A percentile compares a stretch with the other conserved stretches of the same genome.
phyloP scores from a whole-genome alignment of 768 basidiomycete genomes.

The Chalciporus chontae region DNA sequence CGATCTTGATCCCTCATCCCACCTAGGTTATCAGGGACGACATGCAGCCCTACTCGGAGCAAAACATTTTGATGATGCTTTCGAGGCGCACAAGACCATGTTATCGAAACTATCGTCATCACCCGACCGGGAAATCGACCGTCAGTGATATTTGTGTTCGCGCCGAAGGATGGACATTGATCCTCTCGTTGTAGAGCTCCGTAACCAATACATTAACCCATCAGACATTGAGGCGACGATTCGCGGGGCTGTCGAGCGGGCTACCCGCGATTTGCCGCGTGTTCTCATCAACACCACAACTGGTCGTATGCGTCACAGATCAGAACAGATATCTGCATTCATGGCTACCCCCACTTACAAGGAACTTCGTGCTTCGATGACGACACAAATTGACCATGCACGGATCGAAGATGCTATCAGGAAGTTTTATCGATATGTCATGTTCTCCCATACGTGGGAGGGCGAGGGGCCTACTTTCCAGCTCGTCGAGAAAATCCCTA shows the following conservation, averaged over 20 bases:
- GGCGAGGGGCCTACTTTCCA: constrained; percentile 5
- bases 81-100: constrained; percentile 9
- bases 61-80: not conserved
- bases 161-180: not conserved
- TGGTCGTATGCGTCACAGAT: constrained; percentile 6
- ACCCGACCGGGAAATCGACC: not conserved
- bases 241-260: not conserved
- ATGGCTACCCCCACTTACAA: constrained; percentile 1
- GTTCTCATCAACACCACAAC: constrained; percentile 11
- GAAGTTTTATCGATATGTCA: constrained; percentile 13
- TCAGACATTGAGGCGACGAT: not conserved
- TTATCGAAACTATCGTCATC: constrained; percentile 8
- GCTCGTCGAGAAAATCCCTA: not conserved
- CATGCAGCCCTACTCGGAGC: constrained; percentile 3
- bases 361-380: constrained; percentile 11
- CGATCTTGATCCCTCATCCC: constrained; percentile 5
- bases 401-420: constrained; percentile 5
- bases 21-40: constrained; percentile 6
- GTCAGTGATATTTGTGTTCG: not conserved
- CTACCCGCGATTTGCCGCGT: constrained; percentile 1
- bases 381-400: not conserved
- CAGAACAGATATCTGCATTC: constrained; percentile 1
- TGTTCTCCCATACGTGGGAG: constrained; percentile 16
- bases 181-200: not conserved
- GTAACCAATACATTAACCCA: not conserved